Evolutionary conservation across 2,329 filamentous ascomycete genomes (phyloP), one percentile per base, ranked within the genome.

Genomic region (Graphiopsis chlorocephala): DNA sequence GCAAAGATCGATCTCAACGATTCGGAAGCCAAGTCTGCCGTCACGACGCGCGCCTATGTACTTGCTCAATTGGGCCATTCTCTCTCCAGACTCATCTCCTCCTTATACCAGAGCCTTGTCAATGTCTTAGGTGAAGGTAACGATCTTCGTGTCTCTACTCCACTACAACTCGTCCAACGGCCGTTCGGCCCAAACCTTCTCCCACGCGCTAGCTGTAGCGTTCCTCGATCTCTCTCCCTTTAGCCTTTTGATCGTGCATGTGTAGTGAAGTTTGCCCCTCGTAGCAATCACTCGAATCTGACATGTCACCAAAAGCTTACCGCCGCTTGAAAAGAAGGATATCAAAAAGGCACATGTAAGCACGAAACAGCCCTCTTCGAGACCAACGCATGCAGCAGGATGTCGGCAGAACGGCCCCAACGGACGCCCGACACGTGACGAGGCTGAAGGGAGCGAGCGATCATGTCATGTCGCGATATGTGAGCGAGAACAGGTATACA

Each of bases 71-170:
- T 26, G n/a, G 31, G 53, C 20, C 0, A 25, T 20, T 31, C 26
- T 31, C 5, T 53, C 31, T 62, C 14, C 48, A 31, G n/a, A 31
- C 28, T 62, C 60, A 62, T 62, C 55, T 62, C 60, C 60, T 62
- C 60, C 60, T 55, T 62, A 38, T 45, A 26, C 33, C 28, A 61
- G 42, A 61, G 48, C 42, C 45, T n/a, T 28, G 29, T 4, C 4
- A 45, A 58, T 58, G 55, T 58, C 55, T 58, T 25, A 58, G 55
- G 20, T 29, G 55, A 35, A 35, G 55, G 35, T 45, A 23, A 58
- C n/a, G 55, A 58, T 58, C 55, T 58, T 58, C 55, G 53, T 31
- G 55, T 58, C 33, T 58, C 11, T 28, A 42, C 55, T 58, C 55
- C 55, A 58, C 35, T 45, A 23, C 53, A 31, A 56, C 38, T n/a